Conservation (phyloP, 805 yeast species). For the Suhomyces kilbournensis region DNA sequence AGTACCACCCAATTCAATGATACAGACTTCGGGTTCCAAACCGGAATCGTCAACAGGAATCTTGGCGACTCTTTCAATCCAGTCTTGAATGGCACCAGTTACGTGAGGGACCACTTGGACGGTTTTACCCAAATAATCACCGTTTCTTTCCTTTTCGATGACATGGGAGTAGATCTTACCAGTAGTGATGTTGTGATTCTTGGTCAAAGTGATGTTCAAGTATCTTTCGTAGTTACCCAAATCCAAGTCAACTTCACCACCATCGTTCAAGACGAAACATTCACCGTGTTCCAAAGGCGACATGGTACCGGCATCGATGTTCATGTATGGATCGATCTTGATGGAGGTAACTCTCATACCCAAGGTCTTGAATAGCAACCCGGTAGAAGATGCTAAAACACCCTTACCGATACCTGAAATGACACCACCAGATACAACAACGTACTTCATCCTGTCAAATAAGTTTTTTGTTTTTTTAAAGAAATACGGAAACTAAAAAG, state of each 20-base stretch:
- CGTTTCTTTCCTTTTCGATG: constrained; percentile 90
- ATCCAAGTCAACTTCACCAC: constrained; percentile 98
- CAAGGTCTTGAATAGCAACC: constrained; percentile 85
- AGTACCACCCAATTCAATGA: constrained; percentile 97
- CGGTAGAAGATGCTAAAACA: constrained; percentile 95
- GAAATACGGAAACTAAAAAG: constrained; percentile 1
- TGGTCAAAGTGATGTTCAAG: constrained; percentile 86
- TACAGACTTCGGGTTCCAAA: constrained; percentile 91
- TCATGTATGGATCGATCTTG: constrained; percentile 98
- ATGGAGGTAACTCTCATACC: constrained; percentile 96
- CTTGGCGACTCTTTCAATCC: constrained; percentile 92
- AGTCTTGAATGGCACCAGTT: constrained; percentile 95
- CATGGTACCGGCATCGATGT: constrained; percentile 99
- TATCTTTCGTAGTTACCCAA: constrained; percentile 98
- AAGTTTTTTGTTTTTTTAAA: background rate
- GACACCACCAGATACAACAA: constrained; percentile 99
- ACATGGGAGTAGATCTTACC: constrained; percentile 96
- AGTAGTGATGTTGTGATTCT: constrained; percentile 95
- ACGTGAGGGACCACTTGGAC: constrained; percentile 99
- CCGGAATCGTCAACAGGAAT: constrained; percentile 91
- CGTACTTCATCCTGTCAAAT: constrained; percentile 78
- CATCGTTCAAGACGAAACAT: constrained; percentile 95
- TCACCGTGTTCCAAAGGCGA: constrained; percentile 99
- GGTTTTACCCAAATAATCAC: constrained; percentile 98
- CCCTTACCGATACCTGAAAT: constrained; percentile 99